A percentile compares a stretch with the other conserved stretches of the same genome.
Conservation (phyloP, 139 green algal genomes). For the Zygnema circumcarinatum region DNA sequence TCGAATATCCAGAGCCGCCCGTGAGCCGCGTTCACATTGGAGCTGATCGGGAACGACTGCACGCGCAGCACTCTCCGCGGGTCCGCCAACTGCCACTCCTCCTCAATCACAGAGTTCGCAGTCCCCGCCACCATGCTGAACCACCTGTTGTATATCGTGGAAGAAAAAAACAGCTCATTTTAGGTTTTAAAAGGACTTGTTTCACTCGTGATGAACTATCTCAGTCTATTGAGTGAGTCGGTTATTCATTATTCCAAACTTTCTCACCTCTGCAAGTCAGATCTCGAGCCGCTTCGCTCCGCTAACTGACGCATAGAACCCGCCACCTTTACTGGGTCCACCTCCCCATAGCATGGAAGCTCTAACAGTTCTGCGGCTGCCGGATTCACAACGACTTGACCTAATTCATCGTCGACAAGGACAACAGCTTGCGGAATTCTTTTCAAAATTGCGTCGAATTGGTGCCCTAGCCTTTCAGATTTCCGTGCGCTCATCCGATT, state of each 20-base stretch:
- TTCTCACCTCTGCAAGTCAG: conserved; percentile 31
- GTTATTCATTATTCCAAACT: no score
- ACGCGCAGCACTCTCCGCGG: conserved; percentile 38
- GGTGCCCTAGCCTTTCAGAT: not conserved
- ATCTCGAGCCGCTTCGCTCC: conserved; percentile 19
- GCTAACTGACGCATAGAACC: conserved; percentile 45
- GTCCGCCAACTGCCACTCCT: conserved; percentile 35
- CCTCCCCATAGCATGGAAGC: conserved; percentile 46
- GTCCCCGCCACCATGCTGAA: conserved; percentile 34
- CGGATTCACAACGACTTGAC: conserved; percentile 46
- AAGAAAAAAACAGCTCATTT: not conserved
- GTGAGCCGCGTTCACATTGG: conserved; percentile 10
- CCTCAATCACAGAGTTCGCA: conserved; percentile 22
- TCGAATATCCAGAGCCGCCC: conserved; percentile 49
- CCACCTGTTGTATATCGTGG: conserved; percentile 39
- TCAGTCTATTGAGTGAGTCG: not conserved
- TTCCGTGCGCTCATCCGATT: not conserved
- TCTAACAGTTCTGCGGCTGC: conserved; percentile 36
- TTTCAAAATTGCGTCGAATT: conserved; percentile 50
- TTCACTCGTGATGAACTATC: not conserved
- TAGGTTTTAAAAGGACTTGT: not conserved
- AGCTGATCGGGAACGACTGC: conserved; percentile 39
- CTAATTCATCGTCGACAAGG: conserved; percentile 24
- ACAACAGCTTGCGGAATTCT: conserved; percentile 40
- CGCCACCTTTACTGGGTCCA: conserved; percentile 45